These are phyloP conservation scores for Oenanthe javanica DNA, from an alignment of 140 eudicot species.

Conservation along the genomic window DNA sequence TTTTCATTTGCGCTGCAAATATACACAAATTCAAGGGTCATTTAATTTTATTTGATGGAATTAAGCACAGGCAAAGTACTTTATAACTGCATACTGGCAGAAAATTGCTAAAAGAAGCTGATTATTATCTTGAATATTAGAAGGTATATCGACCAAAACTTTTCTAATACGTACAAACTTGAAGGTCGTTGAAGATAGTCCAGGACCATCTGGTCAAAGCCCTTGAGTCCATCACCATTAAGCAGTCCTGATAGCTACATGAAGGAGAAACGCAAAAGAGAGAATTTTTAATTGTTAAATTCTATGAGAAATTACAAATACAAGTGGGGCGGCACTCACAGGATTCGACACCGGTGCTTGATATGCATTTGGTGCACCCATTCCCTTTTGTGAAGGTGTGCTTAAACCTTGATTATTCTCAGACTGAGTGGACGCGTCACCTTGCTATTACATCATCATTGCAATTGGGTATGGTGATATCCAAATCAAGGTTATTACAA, in stretches of 20 bases:
- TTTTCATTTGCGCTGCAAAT: constrained; percentile 49
- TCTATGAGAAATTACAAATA: neutral
- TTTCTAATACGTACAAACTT: constrained; percentile 36
- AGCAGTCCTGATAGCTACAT: constrained; percentile 23
- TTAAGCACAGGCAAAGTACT: neutral
- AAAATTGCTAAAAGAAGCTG: neutral
- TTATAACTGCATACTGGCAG: neutral
- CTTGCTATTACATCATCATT: constrained; percentile 24
- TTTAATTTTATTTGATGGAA: neutral
- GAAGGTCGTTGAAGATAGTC: constrained; percentile 60
- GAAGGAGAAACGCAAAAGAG: neutral
- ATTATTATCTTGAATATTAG: neutral
- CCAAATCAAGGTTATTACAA: neutral
- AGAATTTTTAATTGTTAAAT: neutral
- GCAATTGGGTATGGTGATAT: neutral
- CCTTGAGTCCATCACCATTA: constrained; percentile 52
- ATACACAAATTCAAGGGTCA: neutral
- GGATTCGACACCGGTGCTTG: constrained; percentile 41
- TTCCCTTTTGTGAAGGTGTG: constrained; percentile 28
- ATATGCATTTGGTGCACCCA: constrained; percentile 23
- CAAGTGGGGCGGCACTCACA: constrained; percentile 19
- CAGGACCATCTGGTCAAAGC: constrained; percentile 56
- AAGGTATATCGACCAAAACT: neutral
- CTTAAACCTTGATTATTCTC: constrained; percentile 18
- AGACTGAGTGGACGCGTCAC: constrained; percentile 20